A percentile compares a stretch with the other conserved stretches of the same genome.
Evolutionary conservation across 495 filamentous ascomycete species (phyloP).

Genomic region (Neurospora sp.): DNA sequence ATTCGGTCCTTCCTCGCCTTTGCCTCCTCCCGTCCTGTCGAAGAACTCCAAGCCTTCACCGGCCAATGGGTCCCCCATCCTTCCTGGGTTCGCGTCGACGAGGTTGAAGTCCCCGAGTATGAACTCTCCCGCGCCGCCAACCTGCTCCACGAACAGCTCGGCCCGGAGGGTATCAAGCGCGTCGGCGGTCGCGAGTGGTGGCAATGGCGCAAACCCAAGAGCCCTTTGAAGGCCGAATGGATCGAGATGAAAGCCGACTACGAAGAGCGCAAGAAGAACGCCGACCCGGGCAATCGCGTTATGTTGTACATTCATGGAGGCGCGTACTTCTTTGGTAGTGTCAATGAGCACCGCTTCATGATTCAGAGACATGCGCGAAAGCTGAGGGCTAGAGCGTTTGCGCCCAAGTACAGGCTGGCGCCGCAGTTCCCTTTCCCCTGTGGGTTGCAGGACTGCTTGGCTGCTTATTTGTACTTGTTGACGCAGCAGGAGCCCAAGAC

Average conservation of each 20-base stretch:
- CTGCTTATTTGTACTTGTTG: conserved; percentile 76
- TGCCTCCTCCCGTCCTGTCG: conserved; percentile 77
- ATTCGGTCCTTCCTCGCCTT: conserved; percentile 75
- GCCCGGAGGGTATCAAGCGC: conserved; percentile 57
- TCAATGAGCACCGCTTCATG: conserved; percentile 93
- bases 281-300: conserved; percentile 54
- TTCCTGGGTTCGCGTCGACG: conserved; percentile 73
- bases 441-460: conserved; percentile 76
- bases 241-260: conserved; percentile 88
- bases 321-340: conserved; percentile 67
- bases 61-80: conserved; percentile 82
- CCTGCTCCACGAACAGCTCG: conserved; percentile 58
- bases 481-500: conserved; percentile 62
- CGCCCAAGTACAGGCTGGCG: conserved; percentile 77
- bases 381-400: conserved; percentile 78
- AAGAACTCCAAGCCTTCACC: conserved; percentile 86
- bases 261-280: conserved; percentile 51
- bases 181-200: conserved; percentile 86
- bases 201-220: conserved; percentile 68
- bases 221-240: conserved; percentile 74
- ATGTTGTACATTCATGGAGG: conserved; percentile 91
- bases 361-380: conserved; percentile 92
- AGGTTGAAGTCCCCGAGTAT: conserved; percentile 56
- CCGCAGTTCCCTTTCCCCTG: conserved; percentile 96
- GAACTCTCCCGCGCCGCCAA: conserved; percentile 52